Evolutionary conservation across 2,329 filamentous ascomycete species (phyloP).

Genomic region (Penicillium crustosum): DNA sequence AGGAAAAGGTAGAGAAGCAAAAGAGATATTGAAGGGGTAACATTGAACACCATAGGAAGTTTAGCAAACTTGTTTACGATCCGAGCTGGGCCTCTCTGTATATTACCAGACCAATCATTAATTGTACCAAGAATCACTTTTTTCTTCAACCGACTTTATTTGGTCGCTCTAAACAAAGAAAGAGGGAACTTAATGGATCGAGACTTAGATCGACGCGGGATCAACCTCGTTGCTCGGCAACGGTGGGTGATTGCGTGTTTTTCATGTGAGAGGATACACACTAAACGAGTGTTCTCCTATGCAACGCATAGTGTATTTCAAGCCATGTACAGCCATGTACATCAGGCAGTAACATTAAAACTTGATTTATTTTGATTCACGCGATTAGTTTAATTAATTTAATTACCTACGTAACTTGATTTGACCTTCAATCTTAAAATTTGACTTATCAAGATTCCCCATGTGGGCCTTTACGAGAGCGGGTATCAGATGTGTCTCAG

Average conservation of each 20-base stretch:
- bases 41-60: background rate
- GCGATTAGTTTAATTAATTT: background rate
- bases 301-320: constrained; percentile 1
- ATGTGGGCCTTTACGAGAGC: background rate
- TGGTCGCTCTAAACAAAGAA: constrained; percentile 15
- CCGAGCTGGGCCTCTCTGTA: background rate
- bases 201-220: constrained; percentile 14
- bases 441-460: background rate
- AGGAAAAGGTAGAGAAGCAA: background rate
- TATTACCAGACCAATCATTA: constrained; percentile 16
- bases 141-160: constrained; percentile 6
- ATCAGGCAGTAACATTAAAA: background rate
- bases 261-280: background rate
- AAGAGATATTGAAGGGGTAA: background rate
- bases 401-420: background rate
- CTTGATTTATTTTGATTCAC: background rate
- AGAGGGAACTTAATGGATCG: constrained; percentile 16
- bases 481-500: background rate
- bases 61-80: constrained; percentile 7
- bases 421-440: background rate
- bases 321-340: background rate
- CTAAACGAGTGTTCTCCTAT: background rate
- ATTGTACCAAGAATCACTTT: background rate
- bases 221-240: constrained; percentile 25
- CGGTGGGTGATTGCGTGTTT: constrained; percentile 10